Conservation (phyloP, 345 rosid genomes). For the Syzygium aromaticum region DNA sequence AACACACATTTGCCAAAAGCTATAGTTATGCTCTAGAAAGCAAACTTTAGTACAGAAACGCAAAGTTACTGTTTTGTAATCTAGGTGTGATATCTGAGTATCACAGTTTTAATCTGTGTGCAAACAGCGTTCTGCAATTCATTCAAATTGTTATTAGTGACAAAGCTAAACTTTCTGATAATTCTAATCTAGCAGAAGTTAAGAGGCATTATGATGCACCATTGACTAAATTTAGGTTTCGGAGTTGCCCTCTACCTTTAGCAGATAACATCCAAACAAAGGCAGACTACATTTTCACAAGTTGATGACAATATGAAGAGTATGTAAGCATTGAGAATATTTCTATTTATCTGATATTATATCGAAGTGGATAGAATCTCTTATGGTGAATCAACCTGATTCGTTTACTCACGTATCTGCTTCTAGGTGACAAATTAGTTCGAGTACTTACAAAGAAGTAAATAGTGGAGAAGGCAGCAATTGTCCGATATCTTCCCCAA, state of each 20-base stretch:
- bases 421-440: background rate
- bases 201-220: background rate
- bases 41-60: background rate
- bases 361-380: background rate
- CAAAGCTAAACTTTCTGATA: background rate
- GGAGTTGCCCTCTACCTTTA: background rate
- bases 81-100: background rate
- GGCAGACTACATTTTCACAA: background rate
- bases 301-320: background rate
- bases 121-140: background rate
- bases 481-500: constrained; percentile 99
- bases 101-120: background rate
- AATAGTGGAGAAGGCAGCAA: constrained; percentile 73
- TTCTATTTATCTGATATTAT: background rate
- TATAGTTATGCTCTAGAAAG: background rate
- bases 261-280: background rate
- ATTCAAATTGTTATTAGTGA: background rate
- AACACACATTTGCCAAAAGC: background rate
- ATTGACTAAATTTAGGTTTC: background rate
- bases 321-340: background rate
- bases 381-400: background rate
- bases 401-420: background rate
- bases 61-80: background rate
- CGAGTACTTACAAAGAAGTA: constrained; percentile 51
- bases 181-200: background rate